These are phyloP conservation scores for Xylaria sp. DNA, from an alignment of 2,329 filamentous ascomycete species.

Conservation along the genomic window DNA sequence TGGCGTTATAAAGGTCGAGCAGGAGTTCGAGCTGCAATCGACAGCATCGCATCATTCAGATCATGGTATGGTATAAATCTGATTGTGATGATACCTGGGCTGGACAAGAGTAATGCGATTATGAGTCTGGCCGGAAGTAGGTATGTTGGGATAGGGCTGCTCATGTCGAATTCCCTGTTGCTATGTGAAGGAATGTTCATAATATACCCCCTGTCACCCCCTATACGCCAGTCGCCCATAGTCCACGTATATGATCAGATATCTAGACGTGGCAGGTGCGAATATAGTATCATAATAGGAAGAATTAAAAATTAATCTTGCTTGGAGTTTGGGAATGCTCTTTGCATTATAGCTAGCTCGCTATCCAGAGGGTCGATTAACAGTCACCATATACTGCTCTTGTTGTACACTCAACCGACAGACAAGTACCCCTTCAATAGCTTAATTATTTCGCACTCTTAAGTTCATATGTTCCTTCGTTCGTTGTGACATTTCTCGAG, in stretches of 20 bases:
- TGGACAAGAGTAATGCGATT: conserved; percentile 7
- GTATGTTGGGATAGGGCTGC: not conserved
- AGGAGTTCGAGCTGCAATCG: conserved; percentile 27
- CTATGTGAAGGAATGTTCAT: conserved; percentile 8
- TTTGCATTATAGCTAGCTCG: not conserved
- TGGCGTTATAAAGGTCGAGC: conserved; percentile 23
- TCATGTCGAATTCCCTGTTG: not conserved
- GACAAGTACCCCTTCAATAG: too few relatives aligned
- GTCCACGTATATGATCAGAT: not conserved
- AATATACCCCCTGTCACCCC: not conserved
- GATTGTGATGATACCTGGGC: not conserved
- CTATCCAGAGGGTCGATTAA: not conserved
- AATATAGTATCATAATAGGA: not conserved
- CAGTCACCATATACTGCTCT: not conserved
- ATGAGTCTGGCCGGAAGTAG: conserved; percentile 8
- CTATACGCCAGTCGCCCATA: not conserved
- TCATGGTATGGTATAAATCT: conserved; percentile 1
- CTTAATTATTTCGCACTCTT: not conserved
- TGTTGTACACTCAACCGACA: not conserved
- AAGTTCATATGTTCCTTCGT: not conserved
- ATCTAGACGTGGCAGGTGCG: not conserved
- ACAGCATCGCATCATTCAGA: conserved; percentile 6
- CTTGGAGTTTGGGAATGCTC: too few relatives aligned
- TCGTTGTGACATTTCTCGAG: not conserved
- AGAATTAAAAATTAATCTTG: not conserved